A percentile compares a stretch with the other conserved stretches of the same genome.
Evolutionary conservation across 768 basidiomycete species (phyloP).

Genomic region (Amanita inopinata): DNA sequence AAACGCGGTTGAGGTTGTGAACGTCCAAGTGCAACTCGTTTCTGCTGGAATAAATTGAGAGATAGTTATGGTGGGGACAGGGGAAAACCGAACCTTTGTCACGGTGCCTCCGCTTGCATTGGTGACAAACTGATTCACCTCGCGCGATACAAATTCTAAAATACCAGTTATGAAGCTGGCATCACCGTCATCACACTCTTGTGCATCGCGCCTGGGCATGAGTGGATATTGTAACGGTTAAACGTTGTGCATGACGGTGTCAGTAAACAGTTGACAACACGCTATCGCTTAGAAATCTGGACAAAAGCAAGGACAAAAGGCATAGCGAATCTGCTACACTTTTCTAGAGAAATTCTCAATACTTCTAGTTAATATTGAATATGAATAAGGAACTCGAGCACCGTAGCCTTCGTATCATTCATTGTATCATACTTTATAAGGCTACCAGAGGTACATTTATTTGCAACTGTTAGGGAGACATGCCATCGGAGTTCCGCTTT

Average conservation of each 20-base stretch:
- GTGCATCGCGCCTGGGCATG: conserved; percentile 2
- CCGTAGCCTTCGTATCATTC: too few species aligned
- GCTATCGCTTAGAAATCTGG: neutral
- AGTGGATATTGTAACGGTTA: neutral
- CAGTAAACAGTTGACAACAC: conserved; percentile 8
- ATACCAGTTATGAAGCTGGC: conserved; percentile 52
- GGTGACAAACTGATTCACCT: conserved; percentile 60
- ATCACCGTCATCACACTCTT: conserved; percentile 11
- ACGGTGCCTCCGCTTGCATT: conserved; percentile 46
- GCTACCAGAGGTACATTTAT: too few species aligned
- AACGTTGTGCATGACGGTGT: neutral
- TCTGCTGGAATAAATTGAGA: too few species aligned
- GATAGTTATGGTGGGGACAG: neutral
- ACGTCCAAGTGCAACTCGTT: too few species aligned
- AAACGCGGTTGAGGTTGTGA: too few species aligned
- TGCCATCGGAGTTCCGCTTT: too few species aligned
- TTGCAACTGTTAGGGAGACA: too few species aligned
- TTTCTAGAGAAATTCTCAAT: too few species aligned
- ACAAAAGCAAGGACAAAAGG: conserved; percentile 5
- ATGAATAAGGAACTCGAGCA: too few species aligned
- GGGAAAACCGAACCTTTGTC: conserved; percentile 12
- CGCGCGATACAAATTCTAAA: conserved; percentile 58
- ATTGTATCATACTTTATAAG: too few species aligned
- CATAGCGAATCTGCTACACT: neutral
- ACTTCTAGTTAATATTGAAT: too few species aligned